Evolutionary conservation across 2,329 filamentous ascomycete species (phyloP), one percentile per base, ranked within the genome.

Genomic region (Xylaria sp.): DNA sequence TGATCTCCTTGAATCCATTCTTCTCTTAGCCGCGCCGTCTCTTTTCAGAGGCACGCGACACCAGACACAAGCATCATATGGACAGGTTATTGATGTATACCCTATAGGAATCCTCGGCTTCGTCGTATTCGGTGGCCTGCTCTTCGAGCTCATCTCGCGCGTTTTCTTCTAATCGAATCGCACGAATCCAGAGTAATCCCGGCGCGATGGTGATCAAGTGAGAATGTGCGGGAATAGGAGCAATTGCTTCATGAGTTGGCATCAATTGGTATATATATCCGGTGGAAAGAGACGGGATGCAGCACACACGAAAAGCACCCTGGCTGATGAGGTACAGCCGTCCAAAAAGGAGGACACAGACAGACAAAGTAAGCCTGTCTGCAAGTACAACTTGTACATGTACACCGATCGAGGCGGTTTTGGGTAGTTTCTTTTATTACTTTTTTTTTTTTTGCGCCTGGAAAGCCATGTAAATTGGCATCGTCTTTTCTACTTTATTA

Each of bases 41-140:
- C 16, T 16, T 16, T 16, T 16, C 16, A 5, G 23, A 30, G 23
- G 23, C 23, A 30, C 23, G 23, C 23, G 23, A 30, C 23, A 30
- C 23, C 23, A 30, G 23, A 30, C 23, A 30, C 23, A 30, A 30
- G 23, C 23, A 30, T 8, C 18, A 11, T 52, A 3, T 42, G 37
- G 10, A 16, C 16, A n/a, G 47, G 52, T 65, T 54, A 67, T 49
- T n/a, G 5, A 63, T 42, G 60, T 30, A 52, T 6, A 50, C 9
- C 54, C 37, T 55, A 0, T 54, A 86, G 83, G 69, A 34, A 61
- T 87, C 51, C 81, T 87, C 65, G 83, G 71, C 42, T 87, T 87
- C 70, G 75, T 86, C 68, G 75, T 87, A 67, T 82, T 86, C 63
- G 84, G 84, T 61, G 83, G 84, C 44, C 75, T 86, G 34, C 63